Conservation (phyloP, 179 eudicot genomes). For the Carnegiea gigantea region DNA sequence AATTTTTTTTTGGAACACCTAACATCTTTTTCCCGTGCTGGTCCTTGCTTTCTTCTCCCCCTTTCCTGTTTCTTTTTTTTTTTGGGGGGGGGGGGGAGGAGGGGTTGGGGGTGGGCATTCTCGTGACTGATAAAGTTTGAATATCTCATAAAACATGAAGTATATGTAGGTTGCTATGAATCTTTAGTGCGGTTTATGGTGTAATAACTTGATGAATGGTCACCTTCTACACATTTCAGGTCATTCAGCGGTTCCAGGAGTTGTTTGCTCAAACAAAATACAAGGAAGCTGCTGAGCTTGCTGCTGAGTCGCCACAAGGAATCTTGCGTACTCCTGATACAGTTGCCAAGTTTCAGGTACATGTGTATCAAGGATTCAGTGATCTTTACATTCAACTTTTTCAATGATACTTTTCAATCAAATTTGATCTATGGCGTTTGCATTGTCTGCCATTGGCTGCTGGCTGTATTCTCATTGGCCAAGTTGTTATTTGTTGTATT, state of each 20-base stretch:
- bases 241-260: conserved; percentile 97
- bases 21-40: too few species aligned
- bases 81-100: neutral
- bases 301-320: conserved; percentile 98
- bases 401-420: conserved; percentile 4
- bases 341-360: conserved; percentile 94
- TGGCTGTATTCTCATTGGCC: neutral
- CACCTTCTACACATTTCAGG: conserved; percentile 43
- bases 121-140: neutral
- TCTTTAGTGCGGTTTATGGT: neutral
- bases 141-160: neutral
- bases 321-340: conserved; percentile 97
- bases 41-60: too few species aligned
- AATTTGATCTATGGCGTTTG: neutral
- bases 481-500: neutral
- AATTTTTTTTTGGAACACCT: neutral
- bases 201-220: neutral
- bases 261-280: conserved; percentile 95
- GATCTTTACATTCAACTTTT: neutral
- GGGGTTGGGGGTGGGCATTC: neutral
- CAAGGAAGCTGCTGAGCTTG: conserved; percentile 99
- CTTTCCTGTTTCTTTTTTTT: neutral
- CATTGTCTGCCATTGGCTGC: neutral
- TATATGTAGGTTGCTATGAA: neutral
- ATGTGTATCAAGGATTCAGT: neutral